Conservation (phyloP, 2,329 filamentous ascomycete genomes). For the Talaromyces sp. region DNA sequence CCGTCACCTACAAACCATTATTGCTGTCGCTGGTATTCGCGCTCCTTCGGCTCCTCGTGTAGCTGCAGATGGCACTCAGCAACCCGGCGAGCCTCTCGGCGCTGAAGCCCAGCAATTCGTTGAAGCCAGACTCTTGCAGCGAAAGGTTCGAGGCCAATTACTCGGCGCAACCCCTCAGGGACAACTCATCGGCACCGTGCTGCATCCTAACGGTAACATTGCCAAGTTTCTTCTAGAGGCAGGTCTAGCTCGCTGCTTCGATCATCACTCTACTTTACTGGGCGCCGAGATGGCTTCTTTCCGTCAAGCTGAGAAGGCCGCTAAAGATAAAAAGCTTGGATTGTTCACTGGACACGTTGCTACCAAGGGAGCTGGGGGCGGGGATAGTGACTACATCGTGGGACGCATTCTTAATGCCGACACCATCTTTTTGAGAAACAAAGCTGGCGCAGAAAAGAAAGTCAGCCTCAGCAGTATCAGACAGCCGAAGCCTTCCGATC, state of each 20-base stretch:
- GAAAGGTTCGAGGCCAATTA: conserved; percentile 77
- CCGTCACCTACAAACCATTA: conserved; percentile 85
- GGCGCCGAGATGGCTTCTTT: conserved; percentile 83
- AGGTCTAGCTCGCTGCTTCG: conserved; percentile 86
- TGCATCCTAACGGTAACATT: conserved; percentile 90
- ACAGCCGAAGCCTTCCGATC: conserved; percentile 84
- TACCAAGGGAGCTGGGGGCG: conserved; percentile 58
- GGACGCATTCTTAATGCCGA: conserved; percentile 85
- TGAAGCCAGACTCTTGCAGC: conserved; percentile 80
- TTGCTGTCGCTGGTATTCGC: conserved; percentile 83
- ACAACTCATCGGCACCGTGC: conserved; percentile 81
- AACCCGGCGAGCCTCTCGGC: conserved; percentile 83
- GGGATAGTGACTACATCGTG: conserved; percentile 76
- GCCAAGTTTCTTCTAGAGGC: conserved; percentile 86
- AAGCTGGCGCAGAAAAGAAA: conserved; percentile 80
- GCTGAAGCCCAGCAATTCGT: conserved; percentile 87
- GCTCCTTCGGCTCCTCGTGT: conserved; percentile 85
- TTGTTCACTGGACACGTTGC: conserved; percentile 79
- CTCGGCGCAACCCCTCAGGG: conserved; percentile 86
- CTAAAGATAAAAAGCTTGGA: conserved; percentile 72
- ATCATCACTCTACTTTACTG: conserved; percentile 91
- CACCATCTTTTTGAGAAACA: conserved; percentile 81
- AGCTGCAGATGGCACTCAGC: conserved; percentile 73
- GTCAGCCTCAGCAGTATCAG: conserved; percentile 90
- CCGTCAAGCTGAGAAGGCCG: conserved; percentile 80